These are phyloP conservation scores for Coemansia sp. DNA, from an alignment of 192 early-diverging fungal species.

Conservation along the genomic window DNA sequence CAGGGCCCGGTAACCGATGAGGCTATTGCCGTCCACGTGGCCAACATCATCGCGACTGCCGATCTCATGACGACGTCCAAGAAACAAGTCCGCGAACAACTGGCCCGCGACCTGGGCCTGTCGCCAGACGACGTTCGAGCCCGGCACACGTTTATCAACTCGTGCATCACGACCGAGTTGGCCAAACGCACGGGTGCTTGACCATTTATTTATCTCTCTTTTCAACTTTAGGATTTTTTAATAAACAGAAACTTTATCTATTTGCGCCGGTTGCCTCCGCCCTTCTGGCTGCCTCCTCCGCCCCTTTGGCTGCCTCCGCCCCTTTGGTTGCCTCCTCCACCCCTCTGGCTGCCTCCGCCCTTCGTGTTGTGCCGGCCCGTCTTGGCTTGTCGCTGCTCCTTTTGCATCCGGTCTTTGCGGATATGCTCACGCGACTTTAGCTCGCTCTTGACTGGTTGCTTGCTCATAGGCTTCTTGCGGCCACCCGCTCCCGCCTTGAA, in stretches of 20 bases:
- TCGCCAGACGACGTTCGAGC: slow-evolving; percentile 31
- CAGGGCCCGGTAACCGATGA: slow-evolving; percentile 62
- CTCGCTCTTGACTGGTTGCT: slow-evolving; percentile 61
- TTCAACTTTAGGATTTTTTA: background rate
- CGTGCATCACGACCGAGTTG: slow-evolving; percentile 42
- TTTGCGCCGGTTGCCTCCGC: slow-evolving; percentile 20
- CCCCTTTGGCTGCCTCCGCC: background rate
- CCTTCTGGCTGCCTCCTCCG: background rate
- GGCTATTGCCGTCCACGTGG: slow-evolving; percentile 65
- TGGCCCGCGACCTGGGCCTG: slow-evolving; percentile 33
- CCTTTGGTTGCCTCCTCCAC: background rate
- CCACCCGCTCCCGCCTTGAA: background rate
- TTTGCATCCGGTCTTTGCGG: slow-evolving; percentile 66
- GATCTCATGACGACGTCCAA: slow-evolving; percentile 96
- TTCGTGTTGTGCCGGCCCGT: slow-evolving; percentile 22
- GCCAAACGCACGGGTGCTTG: slow-evolving; percentile 35
- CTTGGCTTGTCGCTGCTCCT: slow-evolving; percentile 77
- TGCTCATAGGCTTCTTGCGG: slow-evolving; percentile 1
- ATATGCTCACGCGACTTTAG: slow-evolving; percentile 80
- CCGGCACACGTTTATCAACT: slow-evolving; percentile 38
- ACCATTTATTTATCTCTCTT: background rate
- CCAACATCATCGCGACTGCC: slow-evolving; percentile 78
- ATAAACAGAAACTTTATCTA: slow-evolving; percentile 8
- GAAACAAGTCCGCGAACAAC: slow-evolving; percentile 86
- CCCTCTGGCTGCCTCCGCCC: slow-evolving; percentile 1